Conservation (phyloP, 768 basidiomycete genomes). For the Leccinum broughii region DNA sequence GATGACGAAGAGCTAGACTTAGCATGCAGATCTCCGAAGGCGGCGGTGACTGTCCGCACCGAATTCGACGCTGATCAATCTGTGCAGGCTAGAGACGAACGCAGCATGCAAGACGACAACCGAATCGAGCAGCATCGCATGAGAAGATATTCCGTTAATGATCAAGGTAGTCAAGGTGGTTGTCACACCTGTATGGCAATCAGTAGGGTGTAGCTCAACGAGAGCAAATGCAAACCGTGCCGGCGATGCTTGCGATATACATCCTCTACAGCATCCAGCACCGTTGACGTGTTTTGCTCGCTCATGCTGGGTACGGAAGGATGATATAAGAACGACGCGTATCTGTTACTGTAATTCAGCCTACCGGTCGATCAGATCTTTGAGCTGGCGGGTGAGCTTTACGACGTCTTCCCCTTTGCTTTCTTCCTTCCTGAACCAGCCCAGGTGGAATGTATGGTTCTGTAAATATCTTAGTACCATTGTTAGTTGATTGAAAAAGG, state of each 20-base stretch:
- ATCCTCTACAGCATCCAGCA: constrained; percentile 72
- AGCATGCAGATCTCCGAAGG: background rate
- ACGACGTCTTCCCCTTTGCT: constrained; percentile 39
- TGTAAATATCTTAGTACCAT: constrained; percentile 17
- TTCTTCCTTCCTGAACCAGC: constrained; percentile 48
- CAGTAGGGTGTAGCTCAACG: constrained; percentile 4
- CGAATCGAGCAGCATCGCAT: constrained; percentile 81
- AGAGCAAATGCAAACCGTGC: constrained; percentile 54
- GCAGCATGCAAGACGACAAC: constrained; percentile 89
- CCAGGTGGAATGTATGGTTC: constrained; percentile 76
- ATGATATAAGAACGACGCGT: constrained; percentile 1
- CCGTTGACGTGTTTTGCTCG: constrained; percentile 81
- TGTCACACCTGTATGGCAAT: constrained; percentile 65
- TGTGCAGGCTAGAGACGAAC: constrained; percentile 78
- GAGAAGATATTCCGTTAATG: constrained; percentile 75
- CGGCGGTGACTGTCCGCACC: constrained; percentile 50
- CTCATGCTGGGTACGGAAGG: constrained; percentile 61
- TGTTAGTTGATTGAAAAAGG: background rate
- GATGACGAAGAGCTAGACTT: background rate
- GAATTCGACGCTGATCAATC: constrained; percentile 83
- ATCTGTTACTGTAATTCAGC: constrained; percentile 8
- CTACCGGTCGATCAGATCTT: constrained; percentile 87
- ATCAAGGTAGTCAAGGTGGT: constrained; percentile 74
- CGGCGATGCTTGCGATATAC: constrained; percentile 75
- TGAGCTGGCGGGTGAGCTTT: constrained; percentile 73